These are phyloP conservation scores for Xylaria hypoxylon DNA, from an alignment of 2,329 filamentous ascomycete species.

Conservation along the genomic window DNA sequence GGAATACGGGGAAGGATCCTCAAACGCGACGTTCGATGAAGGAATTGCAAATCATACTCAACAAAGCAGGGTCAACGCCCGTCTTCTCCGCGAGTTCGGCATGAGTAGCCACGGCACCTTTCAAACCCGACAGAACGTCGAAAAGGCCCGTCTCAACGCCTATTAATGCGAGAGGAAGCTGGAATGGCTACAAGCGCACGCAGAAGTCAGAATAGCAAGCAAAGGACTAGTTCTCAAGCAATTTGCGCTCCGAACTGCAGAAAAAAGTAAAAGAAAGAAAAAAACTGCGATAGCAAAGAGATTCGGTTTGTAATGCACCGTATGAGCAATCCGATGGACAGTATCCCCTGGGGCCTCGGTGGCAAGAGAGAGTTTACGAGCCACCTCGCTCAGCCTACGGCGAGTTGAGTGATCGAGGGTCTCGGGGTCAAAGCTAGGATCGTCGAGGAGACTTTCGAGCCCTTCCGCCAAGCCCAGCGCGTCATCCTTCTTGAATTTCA, in stretches of 20 bases:
- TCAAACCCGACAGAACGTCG: constrained; percentile 22
- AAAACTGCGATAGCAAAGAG: background rate
- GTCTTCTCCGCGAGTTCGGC: constrained; percentile 31
- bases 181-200: constrained; percentile 25
- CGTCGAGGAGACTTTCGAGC: constrained; percentile 32
- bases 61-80: constrained; percentile 34
- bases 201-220: constrained; percentile 7
- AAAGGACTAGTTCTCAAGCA: background rate
- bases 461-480: constrained; percentile 27
- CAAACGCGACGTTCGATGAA: too few relatives aligned
- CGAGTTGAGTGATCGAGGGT: constrained; percentile 34
- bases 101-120: constrained; percentile 21
- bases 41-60: constrained; percentile 35
- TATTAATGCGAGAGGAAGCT: constrained; percentile 34
- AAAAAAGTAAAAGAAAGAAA: background rate
- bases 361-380: constrained; percentile 30
- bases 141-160: constrained; percentile 36
- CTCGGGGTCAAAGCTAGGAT: constrained; percentile 30
- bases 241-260: background rate
- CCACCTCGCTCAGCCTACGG: constrained; percentile 35
- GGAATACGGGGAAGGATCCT: background rate
- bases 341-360: constrained; percentile 35
- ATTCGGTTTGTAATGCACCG: constrained; percentile 7
- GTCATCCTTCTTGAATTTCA: constrained; percentile 28
- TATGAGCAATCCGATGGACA: constrained; percentile 32